These are phyloP conservation scores for Phascolomyces articulosus DNA, from an alignment of 371 early-diverging fungal species.

Conservation along the genomic window DNA sequence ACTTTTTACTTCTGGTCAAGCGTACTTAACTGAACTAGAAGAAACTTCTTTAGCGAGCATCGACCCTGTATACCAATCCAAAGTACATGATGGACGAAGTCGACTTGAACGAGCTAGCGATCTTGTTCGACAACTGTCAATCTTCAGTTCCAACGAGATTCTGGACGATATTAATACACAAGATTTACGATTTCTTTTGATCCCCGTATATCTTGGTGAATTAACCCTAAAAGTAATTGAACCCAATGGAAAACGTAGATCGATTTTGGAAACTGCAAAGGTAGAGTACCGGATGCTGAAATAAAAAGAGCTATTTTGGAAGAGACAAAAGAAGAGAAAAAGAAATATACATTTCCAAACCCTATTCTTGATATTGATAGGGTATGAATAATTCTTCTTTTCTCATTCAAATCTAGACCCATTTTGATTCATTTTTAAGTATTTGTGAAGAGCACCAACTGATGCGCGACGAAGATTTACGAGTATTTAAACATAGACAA, in stretches of 20 bases:
- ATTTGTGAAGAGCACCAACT: conserved; percentile 69
- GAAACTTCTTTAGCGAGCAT: conserved; percentile 45
- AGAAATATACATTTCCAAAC: too few species aligned
- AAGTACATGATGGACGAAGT: conserved; percentile 50
- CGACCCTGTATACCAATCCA: conserved; percentile 52
- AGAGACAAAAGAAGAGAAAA: background rate
- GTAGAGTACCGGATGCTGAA: too few species aligned
- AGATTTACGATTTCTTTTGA: conserved; percentile 78
- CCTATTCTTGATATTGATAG: too few species aligned
- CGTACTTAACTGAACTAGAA: conserved; percentile 33
- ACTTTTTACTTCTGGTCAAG: conserved; percentile 34
- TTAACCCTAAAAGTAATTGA: conserved; percentile 57
- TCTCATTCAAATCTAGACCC: background rate
- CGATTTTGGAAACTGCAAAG: conserved; percentile 50
- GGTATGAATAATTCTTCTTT: too few species aligned
- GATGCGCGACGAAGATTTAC: conserved; percentile 50
- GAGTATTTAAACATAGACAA: conserved; percentile 26
- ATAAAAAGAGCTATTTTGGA: too few species aligned
- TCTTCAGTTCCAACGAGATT: conserved; percentile 89
- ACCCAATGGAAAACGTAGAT: conserved; percentile 39
- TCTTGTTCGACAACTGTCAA: conserved; percentile 60
- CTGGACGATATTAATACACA: conserved; percentile 85
- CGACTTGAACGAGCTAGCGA: conserved; percentile 50
- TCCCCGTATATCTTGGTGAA: conserved; percentile 80
- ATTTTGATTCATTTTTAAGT: conserved; percentile 30